Base-by-base conservation (phyloP, 225 moss, liverwort and hornwort genomes). In the Sphagnum contortum region DNA sequence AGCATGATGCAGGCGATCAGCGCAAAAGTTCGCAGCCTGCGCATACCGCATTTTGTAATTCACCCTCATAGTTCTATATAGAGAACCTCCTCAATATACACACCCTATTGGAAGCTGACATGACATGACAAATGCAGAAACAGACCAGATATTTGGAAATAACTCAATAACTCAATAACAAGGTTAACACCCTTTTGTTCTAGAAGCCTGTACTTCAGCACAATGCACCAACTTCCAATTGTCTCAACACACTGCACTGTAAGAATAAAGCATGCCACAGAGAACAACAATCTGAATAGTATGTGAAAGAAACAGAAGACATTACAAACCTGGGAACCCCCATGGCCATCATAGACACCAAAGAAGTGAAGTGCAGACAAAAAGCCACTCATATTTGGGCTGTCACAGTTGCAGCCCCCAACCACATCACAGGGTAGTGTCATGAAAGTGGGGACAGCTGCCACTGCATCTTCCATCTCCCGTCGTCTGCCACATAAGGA, bases 321-420 rank as follows among this genome's bases (percentile, higher is more conserved):
- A 29, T 29, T 0, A 48, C 79, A 51, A 5, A 91, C 94, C 94
- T 95, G 91, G 1, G 96, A 79, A 9, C 96, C 96, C 1, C 95
- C 95, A 73, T 96, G 95, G 8, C 95, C 95, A 67, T 96, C 95
- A 50, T 92, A 96, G 6, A 96, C 90, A 65, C 88, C 95, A 57
- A 92, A 96, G 79, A 85, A 96, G 74, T 96, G 88, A 12, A 87
- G 47, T 5, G 88, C 77, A 52, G 70, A 29, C 45, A 12, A 4
- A 6, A 14, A 56, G 9, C 71, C 5, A 45, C 56, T 4, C 45
- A 10, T 12, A 12, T 75, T 74, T 60, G 61, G 58, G 9, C 71
- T 80, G 4, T 53, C 60, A 8, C 72, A 77, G 57, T 59, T 77
- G 54, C 84, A 90, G 0, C 87, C 83, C 8, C 83, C 86, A 54